Conservation (phyloP, 345 rosid genomes). For the Mercurialis annua region DNA sequence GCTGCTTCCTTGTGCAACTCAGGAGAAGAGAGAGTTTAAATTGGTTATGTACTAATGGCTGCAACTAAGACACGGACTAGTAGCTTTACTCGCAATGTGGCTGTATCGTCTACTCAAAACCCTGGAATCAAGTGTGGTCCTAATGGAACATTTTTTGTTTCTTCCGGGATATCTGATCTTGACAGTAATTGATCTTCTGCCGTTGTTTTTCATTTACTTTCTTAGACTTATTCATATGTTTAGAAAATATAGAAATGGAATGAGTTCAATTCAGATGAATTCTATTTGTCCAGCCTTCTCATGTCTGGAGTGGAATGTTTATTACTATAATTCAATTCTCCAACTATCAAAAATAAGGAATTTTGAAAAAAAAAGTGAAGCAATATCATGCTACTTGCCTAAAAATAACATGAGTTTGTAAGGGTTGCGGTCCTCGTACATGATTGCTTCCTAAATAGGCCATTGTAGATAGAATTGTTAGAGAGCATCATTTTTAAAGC, state of each 20-base stretch:
- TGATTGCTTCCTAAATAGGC: too few species aligned
- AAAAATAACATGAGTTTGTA: too few species aligned
- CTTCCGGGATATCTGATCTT: constrained; percentile 83
- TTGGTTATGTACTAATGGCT: constrained; percentile 41
- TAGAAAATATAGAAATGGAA: too few species aligned
- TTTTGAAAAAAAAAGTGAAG: too few species aligned
- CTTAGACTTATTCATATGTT: background rate
- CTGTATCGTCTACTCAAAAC: constrained; percentile 36
- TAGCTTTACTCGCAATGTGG: constrained; percentile 76
- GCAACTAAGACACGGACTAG: constrained; percentile 54
- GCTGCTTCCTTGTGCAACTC: background rate
- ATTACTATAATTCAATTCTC: too few species aligned
- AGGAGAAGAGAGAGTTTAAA: background rate
- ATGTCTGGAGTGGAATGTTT: too few species aligned
- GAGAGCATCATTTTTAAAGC: background rate
- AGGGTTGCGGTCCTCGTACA: too few species aligned
- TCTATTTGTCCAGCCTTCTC: too few species aligned
- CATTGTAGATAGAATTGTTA: background rate
- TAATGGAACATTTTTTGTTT: constrained; percentile 64
- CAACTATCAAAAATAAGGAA: too few species aligned
- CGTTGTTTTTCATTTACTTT: background rate
- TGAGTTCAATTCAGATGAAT: too few species aligned
- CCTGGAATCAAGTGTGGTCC: constrained; percentile 87
- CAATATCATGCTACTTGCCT: too few species aligned
- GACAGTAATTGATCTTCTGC: constrained; percentile 66